Evolutionary conservation across 2,329 filamentous ascomycete species (phyloP).

Genomic region (Alternaria dauci): DNA sequence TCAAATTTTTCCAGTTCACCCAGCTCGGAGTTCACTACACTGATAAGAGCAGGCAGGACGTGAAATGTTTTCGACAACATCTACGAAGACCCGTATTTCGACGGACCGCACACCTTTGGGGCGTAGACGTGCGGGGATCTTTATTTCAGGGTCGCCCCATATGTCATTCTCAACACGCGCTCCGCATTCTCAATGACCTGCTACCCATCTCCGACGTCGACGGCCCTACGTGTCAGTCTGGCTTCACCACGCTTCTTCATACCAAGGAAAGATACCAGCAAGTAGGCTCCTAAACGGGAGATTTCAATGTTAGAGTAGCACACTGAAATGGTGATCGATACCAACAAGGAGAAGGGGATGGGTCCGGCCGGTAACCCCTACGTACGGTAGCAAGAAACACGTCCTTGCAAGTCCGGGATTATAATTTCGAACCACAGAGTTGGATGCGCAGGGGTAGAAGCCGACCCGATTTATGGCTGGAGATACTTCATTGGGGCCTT

Average conservation of each 20-base stretch:
- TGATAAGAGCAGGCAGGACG: not conserved
- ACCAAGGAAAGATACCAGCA: not conserved
- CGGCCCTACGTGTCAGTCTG: not conserved
- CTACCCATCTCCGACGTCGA: not conserved
- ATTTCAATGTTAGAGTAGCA: not conserved
- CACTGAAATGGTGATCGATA: no score
- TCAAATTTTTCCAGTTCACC: not conserved
- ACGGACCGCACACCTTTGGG: not conserved
- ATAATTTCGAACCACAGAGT: no score
- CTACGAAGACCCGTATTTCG: not conserved
- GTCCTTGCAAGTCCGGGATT: no score
- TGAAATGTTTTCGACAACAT: no score
- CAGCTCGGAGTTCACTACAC: not conserved
- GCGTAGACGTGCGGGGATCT: not conserved
- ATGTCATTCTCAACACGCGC: not conserved
- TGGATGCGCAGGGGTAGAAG: no score
- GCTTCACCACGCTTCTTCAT: not conserved
- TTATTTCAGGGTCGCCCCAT: not conserved
- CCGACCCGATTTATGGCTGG: no score
- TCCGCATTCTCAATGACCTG: not conserved
- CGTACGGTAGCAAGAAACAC: no score
- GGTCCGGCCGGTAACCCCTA: no score
- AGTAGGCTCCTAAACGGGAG: not conserved
- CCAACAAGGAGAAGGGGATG: no score
- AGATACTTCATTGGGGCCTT: no score